These are phyloP conservation scores for Paramecium primaurelia DNA, from an alignment of 73 alveolate species.

Conservation along the genomic window DNA sequence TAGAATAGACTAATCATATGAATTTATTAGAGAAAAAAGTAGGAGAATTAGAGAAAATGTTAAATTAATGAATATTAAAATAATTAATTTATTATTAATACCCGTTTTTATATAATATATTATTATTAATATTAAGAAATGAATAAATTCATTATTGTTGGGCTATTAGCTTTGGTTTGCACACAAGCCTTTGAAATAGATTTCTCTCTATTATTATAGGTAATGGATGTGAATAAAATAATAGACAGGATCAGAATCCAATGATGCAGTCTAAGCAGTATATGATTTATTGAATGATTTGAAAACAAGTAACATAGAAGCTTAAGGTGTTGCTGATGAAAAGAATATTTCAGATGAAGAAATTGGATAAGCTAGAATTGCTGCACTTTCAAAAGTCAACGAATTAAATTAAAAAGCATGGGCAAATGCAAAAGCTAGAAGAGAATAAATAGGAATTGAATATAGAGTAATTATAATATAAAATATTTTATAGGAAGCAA, in stretches of 20 bases:
- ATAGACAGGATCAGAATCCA: slow-evolving; percentile 18
- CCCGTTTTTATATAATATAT: background rate
- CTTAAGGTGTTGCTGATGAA: background rate
- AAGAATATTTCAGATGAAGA: slow-evolving; percentile 21
- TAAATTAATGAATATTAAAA: background rate
- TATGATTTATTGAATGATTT: slow-evolving; percentile 40
- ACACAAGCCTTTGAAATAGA: slow-evolving; percentile 13
- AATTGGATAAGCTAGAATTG: background rate
- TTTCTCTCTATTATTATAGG: background rate
- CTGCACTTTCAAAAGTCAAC: slow-evolving; percentile 18
- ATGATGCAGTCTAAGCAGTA: slow-evolving; percentile 34
- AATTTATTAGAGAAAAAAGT: background rate
- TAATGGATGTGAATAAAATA: background rate
- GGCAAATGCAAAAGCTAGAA: background rate
- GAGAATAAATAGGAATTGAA: slow-evolving; percentile 4
- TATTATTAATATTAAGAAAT: background rate
- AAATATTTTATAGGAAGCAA: background rate
- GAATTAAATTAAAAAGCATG: slow-evolving; percentile 24
- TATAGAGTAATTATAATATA: background rate
- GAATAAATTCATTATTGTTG: background rate
- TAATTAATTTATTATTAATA: background rate
- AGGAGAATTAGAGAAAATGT: background rate
- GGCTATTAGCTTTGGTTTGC: background rate
- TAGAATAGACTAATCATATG: background rate
- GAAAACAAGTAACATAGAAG: slow-evolving; percentile 16